phyloP scores from a whole-genome alignment of 2,329 filamentous ascomycete species.

The Endoconidiophora polonica region DNA sequence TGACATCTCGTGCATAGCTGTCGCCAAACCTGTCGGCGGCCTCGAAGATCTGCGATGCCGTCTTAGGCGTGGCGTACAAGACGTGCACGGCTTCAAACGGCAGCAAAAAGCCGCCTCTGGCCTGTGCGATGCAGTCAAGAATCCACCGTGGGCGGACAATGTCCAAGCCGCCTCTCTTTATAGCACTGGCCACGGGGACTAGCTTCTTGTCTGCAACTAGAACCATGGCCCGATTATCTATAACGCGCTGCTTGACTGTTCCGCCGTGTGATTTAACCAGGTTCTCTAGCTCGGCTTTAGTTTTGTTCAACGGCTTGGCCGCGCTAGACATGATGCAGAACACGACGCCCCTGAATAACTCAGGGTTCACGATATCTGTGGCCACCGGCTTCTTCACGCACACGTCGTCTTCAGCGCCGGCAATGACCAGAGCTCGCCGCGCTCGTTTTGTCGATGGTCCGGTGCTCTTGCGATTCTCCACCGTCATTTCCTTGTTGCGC shows the following conservation, averaged over 20 bases:
- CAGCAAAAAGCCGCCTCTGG: slow-evolving; percentile 43
- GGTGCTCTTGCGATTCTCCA: slow-evolving; percentile 44
- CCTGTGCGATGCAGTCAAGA: slow-evolving; percentile 56
- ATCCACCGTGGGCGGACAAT: slow-evolving; percentile 73
- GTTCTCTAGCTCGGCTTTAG: slow-evolving; percentile 63
- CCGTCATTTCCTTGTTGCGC: slow-evolving; percentile 54
- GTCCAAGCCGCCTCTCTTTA: slow-evolving; percentile 52
- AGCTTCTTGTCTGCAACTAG: slow-evolving; percentile 64
- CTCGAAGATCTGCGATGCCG: slow-evolving; percentile 35
- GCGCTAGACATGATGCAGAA: slow-evolving; percentile 78
- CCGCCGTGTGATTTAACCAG: slow-evolving; percentile 75
- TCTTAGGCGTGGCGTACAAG: slow-evolving; percentile 44
- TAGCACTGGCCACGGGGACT: slow-evolving; percentile 69
- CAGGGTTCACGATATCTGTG: slow-evolving; percentile 26
- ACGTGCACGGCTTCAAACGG: slow-evolving; percentile 48
- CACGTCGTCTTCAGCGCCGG: slow-evolving; percentile 35
- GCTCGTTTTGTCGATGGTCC: slow-evolving; percentile 36
- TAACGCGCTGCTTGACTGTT: slow-evolving; percentile 55
- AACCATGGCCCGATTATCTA: slow-evolving; percentile 36
- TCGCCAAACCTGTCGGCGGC: slow-evolving; percentile 62
- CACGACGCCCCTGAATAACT: slow-evolving; percentile 56
- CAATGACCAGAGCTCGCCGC: slow-evolving; percentile 54
- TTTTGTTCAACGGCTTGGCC: slow-evolving; percentile 49
- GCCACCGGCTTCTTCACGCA: not conserved
- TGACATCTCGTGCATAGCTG: slow-evolving; percentile 60